Percentiles rank a stretch among this genome's conserved stretches.
These are phyloP conservation scores for Suhomyces chickasaworum DNA, from an alignment of 1,139 yeast genomes.

Conservation along the genomic window DNA sequence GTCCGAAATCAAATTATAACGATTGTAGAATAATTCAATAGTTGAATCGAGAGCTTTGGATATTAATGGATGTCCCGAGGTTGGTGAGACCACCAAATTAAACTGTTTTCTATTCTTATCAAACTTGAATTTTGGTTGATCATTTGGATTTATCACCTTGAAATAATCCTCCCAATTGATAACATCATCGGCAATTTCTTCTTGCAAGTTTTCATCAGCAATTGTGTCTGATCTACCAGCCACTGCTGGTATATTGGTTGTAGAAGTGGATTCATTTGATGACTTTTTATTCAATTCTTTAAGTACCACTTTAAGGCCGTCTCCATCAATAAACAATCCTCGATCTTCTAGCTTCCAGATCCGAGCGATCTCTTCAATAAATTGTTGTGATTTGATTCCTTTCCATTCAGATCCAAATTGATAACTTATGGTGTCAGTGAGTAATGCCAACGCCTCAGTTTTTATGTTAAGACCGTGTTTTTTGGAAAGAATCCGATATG, in stretches of 20 bases:
- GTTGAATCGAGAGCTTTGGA: conserved; percentile 24
- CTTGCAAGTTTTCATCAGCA: conserved; percentile 26
- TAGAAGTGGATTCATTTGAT: neutral
- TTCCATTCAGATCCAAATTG: conserved; percentile 89
- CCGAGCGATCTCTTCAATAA: conserved; percentile 77
- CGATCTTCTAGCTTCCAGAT: conserved; percentile 88
- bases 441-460: conserved; percentile 72
- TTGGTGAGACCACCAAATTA: conserved; percentile 27
- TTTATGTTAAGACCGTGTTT: conserved; percentile 91
- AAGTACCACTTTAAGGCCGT: conserved; percentile 63
- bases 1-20: conserved; percentile 67
- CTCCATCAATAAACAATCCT: conserved; percentile 81
- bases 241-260: conserved; percentile 12
- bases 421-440: conserved; percentile 74
- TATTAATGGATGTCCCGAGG: conserved; percentile 12
- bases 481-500: conserved; percentile 85
- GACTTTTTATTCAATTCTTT: conserved; percentile 46
- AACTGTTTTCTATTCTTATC: conserved; percentile 70
- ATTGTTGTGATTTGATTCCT: conserved; percentile 62
- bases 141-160: conserved; percentile 61
- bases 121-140: conserved; percentile 68
- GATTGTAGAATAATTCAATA: conserved; percentile 34
- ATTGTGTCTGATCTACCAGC: conserved; percentile 38
- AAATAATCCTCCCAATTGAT: conserved; percentile 76
- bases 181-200: conserved; percentile 20